Percentiles rank a stretch among this genome's conserved stretches.
Conservation (phyloP, 2,329 filamentous ascomycete species). For the Hawksworthiomyces lignivorus region DNA sequence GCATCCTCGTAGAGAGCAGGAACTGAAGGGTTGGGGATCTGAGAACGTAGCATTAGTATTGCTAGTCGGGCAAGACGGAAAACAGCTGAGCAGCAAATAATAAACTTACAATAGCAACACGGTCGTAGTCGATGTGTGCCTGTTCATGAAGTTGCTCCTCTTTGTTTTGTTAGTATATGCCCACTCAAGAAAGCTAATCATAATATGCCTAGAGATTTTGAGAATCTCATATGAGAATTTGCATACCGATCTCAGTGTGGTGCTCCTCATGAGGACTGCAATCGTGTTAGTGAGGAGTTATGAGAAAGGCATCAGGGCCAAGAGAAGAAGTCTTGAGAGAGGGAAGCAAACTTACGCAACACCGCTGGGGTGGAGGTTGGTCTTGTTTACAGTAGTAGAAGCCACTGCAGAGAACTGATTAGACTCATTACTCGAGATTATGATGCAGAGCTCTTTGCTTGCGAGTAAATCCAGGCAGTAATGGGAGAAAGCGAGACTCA, state of each 20-base stretch:
- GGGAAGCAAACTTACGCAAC: constrained; percentile 62
- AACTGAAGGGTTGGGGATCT: constrained; percentile 87
- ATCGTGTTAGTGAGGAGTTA: constrained; percentile 19
- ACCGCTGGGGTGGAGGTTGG: constrained; percentile 81
- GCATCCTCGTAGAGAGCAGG: constrained; percentile 98
- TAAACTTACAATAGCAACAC: constrained; percentile 94
- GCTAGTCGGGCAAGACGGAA: not conserved
- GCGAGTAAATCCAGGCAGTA: not conserved
- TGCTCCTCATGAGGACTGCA: constrained; percentile 63
- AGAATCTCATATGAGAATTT: too few species aligned
- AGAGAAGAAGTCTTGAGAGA: constrained; percentile 4
- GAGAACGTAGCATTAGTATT: not conserved
- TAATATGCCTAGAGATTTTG: not conserved
- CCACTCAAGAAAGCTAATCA: too few species aligned
- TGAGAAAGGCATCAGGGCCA: not conserved
- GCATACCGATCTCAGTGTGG: constrained; percentile 80
- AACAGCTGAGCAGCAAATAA: too few species aligned
- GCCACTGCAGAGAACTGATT: constrained; percentile 35
- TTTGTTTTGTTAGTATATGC: constrained; percentile 17
- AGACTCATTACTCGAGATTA: not conserved
- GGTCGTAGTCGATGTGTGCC: constrained; percentile 98
- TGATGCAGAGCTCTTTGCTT: too few species aligned
- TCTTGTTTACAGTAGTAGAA: constrained; percentile 72
- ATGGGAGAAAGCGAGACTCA: constrained; percentile 24
- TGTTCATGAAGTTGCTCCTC: constrained; percentile 95